A percentile compares a stretch with the other conserved stretches of the same genome.
Conservation (phyloP, 2,329 filamentous ascomycete genomes). For the Fusarium compactum region DNA sequence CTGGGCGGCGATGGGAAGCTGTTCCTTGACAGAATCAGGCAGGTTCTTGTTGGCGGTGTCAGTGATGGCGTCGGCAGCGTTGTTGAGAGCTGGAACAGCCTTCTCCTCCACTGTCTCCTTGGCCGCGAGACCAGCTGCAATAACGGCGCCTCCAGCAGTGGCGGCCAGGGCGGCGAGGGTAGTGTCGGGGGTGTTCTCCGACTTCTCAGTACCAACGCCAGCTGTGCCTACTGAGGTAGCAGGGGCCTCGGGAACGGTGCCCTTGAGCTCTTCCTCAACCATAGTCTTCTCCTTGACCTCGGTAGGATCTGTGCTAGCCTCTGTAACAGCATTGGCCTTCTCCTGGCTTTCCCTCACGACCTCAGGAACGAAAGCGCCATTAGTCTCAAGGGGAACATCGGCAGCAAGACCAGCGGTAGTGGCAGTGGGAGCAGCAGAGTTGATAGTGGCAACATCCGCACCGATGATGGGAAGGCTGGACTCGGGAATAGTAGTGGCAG, state of each 20-base stretch:
- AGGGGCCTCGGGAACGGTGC: slow-evolving; percentile 72
- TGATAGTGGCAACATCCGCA: slow-evolving; percentile 62
- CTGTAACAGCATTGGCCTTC: slow-evolving; percentile 72
- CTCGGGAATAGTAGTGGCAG: slow-evolving; percentile 80
- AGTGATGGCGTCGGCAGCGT: slow-evolving; percentile 53
- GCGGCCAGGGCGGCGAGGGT: slow-evolving; percentile 56
- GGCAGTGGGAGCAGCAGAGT: slow-evolving; percentile 64
- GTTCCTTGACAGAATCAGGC: slow-evolving; percentile 65
- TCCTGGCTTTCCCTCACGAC: slow-evolving; percentile 79
- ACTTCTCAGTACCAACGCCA: slow-evolving; percentile 65
- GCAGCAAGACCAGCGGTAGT: slow-evolving; percentile 78
- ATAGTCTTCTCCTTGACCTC: slow-evolving; percentile 78
- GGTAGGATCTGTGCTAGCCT: slow-evolving; percentile 73
- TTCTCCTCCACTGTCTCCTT: slow-evolving; percentile 54
- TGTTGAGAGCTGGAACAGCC: slow-evolving; percentile 53
- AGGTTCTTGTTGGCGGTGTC: slow-evolving; percentile 61
- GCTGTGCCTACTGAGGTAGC: slow-evolving; percentile 68
- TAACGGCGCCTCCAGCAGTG: slow-evolving; percentile 50
- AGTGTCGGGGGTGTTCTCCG: slow-evolving; percentile 57
- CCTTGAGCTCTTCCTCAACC: slow-evolving; percentile 77
- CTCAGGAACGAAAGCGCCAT: slow-evolving; percentile 54
- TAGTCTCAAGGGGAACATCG: slow-evolving; percentile 73
- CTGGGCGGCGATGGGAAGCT: slow-evolving; percentile 63
- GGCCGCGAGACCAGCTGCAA: slow-evolving; percentile 49
- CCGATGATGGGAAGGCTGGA: slow-evolving; percentile 77